Base-by-base conservation (phyloP, 805 yeast species). In the Candida oleophila region DNA sequence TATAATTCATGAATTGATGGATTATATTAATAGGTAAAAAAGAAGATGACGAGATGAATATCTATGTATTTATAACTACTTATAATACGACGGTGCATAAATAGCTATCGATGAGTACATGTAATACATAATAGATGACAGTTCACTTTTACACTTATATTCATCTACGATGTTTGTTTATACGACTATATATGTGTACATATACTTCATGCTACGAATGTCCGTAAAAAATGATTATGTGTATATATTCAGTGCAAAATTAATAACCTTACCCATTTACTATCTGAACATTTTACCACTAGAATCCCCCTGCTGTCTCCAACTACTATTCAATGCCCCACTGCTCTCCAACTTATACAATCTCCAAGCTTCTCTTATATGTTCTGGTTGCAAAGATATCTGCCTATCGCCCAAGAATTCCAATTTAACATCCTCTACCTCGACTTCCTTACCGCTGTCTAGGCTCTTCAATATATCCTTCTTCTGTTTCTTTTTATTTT, bases 291-390 rank as follows among this genome's bases (percentile, higher is more conserved):
- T 64, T 61, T 76, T 62, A 0, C 92, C 92, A 55, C 83, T 86
- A 2, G 83, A 80, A 41, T 79, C 87, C 3, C 84, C 84, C 58
- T 85, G 88, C 5, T 75, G 64, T 47, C 91, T 72, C 89, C 91
- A 86, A 44, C 81, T 80, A 1, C 84, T 77, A 8, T 73, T 22
- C 28, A 46, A 46, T 16, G 49, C 44, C 7, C 62, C 51, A 43
- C 85, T 82, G 43, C 77, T 80, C 56, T 90, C 96, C 38, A 76
- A 52, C 53, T 80, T 81, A 54, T 83, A 86, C 41, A 86, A 62
- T 54, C 95, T 72, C 92, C 95, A 88, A 0, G 97, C 97, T 56
- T 89, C 96, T 43, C 95, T 68, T 22, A 91, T 75, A 59, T 91
- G 95, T 49, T 87, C 90, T 0, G 97, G 96, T 30, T 81, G 72